A percentile compares a stretch with the other conserved stretches of the same genome.
These are phyloP conservation scores for Fragilariopsis cylindrus DNA, from an alignment of 108 stramenopile species.

Conservation along the genomic window DNA sequence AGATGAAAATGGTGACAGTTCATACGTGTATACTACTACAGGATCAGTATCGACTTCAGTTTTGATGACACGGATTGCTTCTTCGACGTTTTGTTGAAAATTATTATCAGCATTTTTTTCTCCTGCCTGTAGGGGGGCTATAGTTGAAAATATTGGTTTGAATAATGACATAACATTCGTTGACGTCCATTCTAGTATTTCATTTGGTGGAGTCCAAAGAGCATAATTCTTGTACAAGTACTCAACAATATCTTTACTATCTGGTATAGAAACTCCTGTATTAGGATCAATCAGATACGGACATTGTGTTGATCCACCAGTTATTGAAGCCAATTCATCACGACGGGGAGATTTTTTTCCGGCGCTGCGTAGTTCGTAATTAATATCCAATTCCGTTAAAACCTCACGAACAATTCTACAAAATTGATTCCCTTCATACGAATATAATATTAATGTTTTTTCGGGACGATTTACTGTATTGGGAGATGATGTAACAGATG, in stretches of 20 bases:
- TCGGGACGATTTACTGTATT: conserved; percentile 12
- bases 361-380: conserved; percentile 68
- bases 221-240: conserved; percentile 86
- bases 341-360: conserved; percentile 82
- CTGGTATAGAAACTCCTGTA: conserved; percentile 70
- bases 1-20: conserved; percentile 62
- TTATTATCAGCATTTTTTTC: conserved; percentile 34
- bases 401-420: conserved; percentile 88
- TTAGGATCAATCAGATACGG: conserved; percentile 91
- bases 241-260: conserved; percentile 78
- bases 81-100: conserved; percentile 39
- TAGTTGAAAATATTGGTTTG: conserved; percentile 43
- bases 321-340: conserved; percentile 56
- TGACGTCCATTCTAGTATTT: conserved; percentile 54
- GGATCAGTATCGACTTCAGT: conserved; percentile 25
- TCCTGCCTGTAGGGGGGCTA: conserved; percentile 68
- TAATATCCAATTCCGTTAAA: conserved; percentile 83
- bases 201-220: conserved; percentile 62
- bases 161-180: conserved; percentile 43
- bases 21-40: conserved; percentile 73
- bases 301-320: conserved; percentile 76
- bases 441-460: conserved; percentile 53
- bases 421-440: conserved; percentile 85
- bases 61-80: conserved; percentile 49
- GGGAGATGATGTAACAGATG: conserved; percentile 19